These are phyloP conservation scores for Amniculicola lignicola DNA, from an alignment of 495 filamentous ascomycete species.

Conservation along the genomic window DNA sequence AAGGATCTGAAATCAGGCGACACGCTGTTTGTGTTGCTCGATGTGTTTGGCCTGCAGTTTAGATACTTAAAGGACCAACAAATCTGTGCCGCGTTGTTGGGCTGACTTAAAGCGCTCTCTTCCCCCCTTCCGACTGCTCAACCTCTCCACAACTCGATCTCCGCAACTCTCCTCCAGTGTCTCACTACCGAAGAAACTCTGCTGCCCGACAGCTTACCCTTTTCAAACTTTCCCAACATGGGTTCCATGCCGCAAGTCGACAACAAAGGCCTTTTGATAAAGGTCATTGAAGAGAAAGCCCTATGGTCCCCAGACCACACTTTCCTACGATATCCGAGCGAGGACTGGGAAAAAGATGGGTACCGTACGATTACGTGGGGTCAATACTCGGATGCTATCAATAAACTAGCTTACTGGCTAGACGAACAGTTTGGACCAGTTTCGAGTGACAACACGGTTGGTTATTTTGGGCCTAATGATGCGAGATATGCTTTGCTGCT, in stretches of 20 bases:
- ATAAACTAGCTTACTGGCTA: slow-evolving; percentile 16
- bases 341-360: slow-evolving; percentile 11
- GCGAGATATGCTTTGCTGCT: slow-evolving; percentile 42
- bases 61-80: no score
- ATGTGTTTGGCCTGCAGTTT: no score
- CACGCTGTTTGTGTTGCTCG: no score
- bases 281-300: slow-evolving; percentile 8
- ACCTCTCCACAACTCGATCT: no score
- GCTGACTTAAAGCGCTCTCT: no score
- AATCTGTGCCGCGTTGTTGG: no score
- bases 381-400: slow-evolving; percentile 12
- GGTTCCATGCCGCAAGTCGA: background rate
- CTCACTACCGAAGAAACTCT: no score
- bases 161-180: no score
- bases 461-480: slow-evolving; percentile 45
- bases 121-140: no score
- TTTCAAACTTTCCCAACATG: no score
- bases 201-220: no score
- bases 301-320: slow-evolving; percentile 11
- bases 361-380: slow-evolving; percentile 11
- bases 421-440: slow-evolving; percentile 15
- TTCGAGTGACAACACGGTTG: slow-evolving; percentile 37
- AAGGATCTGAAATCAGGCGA: no score
- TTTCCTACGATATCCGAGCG: slow-evolving; percentile 7
- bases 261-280: background rate